Evolutionary conservation across 1,139 yeast species (phyloP), one percentile per base, ranked within the genome.

Genomic region (Nakaseomyces delphensis): DNA sequence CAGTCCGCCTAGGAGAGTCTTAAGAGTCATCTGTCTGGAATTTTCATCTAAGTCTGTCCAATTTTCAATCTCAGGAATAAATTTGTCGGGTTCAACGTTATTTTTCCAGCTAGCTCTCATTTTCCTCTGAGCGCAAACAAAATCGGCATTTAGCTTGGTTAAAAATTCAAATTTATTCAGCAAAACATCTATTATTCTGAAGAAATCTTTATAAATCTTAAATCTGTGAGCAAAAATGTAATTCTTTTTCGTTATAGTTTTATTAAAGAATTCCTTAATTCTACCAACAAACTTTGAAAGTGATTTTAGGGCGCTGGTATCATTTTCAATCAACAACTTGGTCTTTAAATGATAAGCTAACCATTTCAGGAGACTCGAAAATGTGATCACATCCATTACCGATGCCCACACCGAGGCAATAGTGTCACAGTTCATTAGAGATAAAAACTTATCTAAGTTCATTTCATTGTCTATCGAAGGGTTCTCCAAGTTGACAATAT

Each of bases 41-140:
- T 19, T 31, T 31, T 31, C 18, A 18, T 31, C 35, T 4, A 31
- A 23, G 18, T 31, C 35, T 8, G 23, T 16, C 35, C 35, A 31
- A 31, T 11, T 16, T 18, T 31, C 35, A 1, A 31, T 31, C 18
- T 31, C 35, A 11, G 23, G 4, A 31, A 31, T 31, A 19, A 31
- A 31, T 3, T 7, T 9, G n/a, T 31, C 35, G 18, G 16, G 24
- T 8, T 16, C 13, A 10, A 19, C 7, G 14, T 19, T 3, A 4
- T 13, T 18, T 31, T 31, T 4, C 43, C 43, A 40, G 30, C 27
- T 30, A 5, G 20, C 14, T n/a, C n/a, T 20, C 43, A 40, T 40
- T 15, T 29, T 39, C n/a, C 4, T 28, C 18, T 40, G 36, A 7
- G 20, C n/a, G 8, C 19, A 13, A 10, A 14, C 18, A 13, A 36